Evolutionary conservation across 495 filamentous ascomycete genomes (phyloP), one percentile per base, ranked within the genome.

Genomic region (Aspergillus panamensis): DNA sequence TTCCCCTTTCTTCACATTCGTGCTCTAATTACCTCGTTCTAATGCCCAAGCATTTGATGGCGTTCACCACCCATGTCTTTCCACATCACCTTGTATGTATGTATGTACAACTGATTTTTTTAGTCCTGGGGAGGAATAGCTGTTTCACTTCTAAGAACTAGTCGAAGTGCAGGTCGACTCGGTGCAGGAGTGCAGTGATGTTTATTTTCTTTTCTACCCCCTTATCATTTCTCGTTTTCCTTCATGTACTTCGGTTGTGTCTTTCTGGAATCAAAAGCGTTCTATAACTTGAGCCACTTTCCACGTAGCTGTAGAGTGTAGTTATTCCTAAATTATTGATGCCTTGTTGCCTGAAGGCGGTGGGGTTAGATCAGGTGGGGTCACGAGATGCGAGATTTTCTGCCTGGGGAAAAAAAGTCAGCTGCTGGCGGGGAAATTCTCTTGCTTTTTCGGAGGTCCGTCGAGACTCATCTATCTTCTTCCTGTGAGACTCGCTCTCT

Each of bases 141-240:
- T 56, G 55, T 51, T 58, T 48, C 53, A 47, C 44, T 44, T 33
- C 49, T 10, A 37, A 21, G 60, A 32, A 47, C 58, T 56, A 58
- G 64, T 73, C 72, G 76, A 73, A 74, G 76, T 78, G 74, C 76
- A 78, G 76, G 76, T 73, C 73, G 73, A 60, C 65, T 52, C 37
- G 62, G 19, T 10, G n/a, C n/a, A 44, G 32, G 29, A 2, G 30
- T 55, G 17, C 45, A 30, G 17, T 48, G 40, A 14, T 44, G 31
- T 9, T 35, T 16, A 10, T 8, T 48, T 49, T 51, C n/a, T 59
- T 48, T 49, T 51, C 25, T 57, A 37, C 35, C 17, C 51, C 55
- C 33, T 42, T n/a, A n/a, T n/a, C n/a, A 45, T 33, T 57, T 55
- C 51, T 29, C 33, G 45, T 58, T 49, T 57, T 12, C 44, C 53